Evolutionary conservation across 345 rosid species (phyloP).

Genomic region (Syzygium aqueum): DNA sequence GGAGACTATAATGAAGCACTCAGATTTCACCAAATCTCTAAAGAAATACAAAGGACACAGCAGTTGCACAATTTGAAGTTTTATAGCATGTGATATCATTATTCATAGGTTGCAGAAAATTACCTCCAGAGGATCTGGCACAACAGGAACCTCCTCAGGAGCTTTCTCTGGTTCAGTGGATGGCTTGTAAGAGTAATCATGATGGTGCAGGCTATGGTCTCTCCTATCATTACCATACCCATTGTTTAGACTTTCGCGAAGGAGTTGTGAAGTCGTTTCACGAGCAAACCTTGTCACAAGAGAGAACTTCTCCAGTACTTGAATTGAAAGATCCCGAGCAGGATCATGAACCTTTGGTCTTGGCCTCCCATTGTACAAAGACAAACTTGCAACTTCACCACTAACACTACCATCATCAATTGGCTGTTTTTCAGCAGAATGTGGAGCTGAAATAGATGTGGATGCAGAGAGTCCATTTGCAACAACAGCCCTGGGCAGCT

Average conservation of each 20-base stretch:
- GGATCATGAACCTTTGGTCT: slow-evolving; percentile 76
- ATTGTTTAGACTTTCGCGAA: slow-evolving; percentile 53
- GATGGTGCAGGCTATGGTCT: slow-evolving; percentile 23
- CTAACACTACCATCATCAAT: slow-evolving; percentile 21
- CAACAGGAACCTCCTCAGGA: slow-evolving; percentile 25
- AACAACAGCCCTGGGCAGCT: slow-evolving; percentile 71
- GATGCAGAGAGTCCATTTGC: slow-evolving; percentile 47
- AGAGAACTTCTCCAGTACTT: slow-evolving; percentile 87
- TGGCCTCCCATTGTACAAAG: slow-evolving; percentile 40
- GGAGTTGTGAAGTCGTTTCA: slow-evolving; percentile 83
- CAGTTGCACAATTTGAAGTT: background rate
- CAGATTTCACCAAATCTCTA: background rate
- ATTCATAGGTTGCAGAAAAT: slow-evolving; percentile 6
- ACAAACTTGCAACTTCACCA: slow-evolving; percentile 21
- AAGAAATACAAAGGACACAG: background rate
- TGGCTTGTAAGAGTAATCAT: slow-evolving; percentile 28
- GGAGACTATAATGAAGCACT: background rate
- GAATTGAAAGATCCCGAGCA: slow-evolving; percentile 82
- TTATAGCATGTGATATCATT: background rate
- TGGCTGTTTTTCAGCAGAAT: slow-evolving; percentile 33
- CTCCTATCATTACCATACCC: slow-evolving; percentile 61
- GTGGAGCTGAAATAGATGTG: slow-evolving; percentile 27
- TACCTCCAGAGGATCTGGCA: slow-evolving; percentile 87
- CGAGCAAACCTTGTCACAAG: slow-evolving; percentile 91
- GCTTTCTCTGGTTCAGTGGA: slow-evolving; percentile 30